Conservation (phyloP, 768 basidiomycete species). For the Suillus cothurnatus region DNA sequence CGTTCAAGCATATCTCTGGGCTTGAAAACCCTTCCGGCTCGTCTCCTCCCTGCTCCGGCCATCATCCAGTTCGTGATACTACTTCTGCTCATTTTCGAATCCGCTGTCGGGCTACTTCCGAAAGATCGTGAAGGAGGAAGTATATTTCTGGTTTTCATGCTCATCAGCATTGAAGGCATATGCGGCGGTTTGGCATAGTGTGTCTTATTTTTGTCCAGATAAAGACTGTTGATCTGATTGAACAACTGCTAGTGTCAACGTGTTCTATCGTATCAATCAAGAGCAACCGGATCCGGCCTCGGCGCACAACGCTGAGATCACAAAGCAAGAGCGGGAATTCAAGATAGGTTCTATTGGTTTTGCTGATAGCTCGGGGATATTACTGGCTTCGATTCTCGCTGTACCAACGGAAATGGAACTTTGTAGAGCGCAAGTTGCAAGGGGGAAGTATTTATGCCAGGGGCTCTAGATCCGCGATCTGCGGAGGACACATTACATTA, state of each 20-base stretch:
- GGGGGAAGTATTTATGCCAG: slow-evolving; percentile 73
- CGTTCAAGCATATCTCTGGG: slow-evolving; percentile 89
- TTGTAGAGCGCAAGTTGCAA: slow-evolving; percentile 69
- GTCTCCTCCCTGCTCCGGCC: slow-evolving; percentile 73
- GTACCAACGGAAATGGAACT: slow-evolving; percentile 64
- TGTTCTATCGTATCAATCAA: slow-evolving; percentile 82
- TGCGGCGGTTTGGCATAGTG: slow-evolving; percentile 94
- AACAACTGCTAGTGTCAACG: slow-evolving; percentile 68
- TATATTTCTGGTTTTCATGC: slow-evolving; percentile 66
- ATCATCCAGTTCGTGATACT: slow-evolving; percentile 71
- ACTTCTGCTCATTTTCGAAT: slow-evolving; percentile 61
- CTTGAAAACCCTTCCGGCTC: slow-evolving; percentile 72
- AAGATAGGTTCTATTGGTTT: slow-evolving; percentile 90
- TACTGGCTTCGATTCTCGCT: slow-evolving; percentile 43
- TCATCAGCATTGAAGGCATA: slow-evolving; percentile 87
- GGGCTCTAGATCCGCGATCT: slow-evolving; percentile 43
- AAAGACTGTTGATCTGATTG: slow-evolving; percentile 6
- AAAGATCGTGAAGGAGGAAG: slow-evolving; percentile 45
- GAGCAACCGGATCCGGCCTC: slow-evolving; percentile 54
- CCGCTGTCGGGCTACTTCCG: slow-evolving; percentile 66
- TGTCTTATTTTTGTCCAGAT: slow-evolving; percentile 30
- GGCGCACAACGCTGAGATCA: slow-evolving; percentile 54
- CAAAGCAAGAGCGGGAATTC: slow-evolving; percentile 82
- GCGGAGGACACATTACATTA: neutral
- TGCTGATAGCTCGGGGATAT: slow-evolving; percentile 75